Evolutionary conservation across 768 basidiomycete genomes (phyloP), one percentile per base, ranked within the genome.

Genomic region (Tephrocybe rancida): DNA sequence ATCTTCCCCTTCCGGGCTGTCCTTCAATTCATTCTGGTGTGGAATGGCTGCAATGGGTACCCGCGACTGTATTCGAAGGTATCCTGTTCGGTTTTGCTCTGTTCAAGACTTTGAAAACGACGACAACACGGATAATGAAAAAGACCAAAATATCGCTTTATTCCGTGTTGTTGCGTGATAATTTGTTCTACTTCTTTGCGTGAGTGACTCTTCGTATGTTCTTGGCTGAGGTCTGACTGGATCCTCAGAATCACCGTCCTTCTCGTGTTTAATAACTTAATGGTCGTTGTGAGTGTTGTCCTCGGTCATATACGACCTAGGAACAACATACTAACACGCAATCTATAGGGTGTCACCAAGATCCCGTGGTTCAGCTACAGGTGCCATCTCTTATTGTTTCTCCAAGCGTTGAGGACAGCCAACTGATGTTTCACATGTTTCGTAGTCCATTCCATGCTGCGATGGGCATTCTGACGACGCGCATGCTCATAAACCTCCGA

Each of bases 341-440:
- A 13, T 16, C 38, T 26, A 4, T 34, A 79, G 76, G 74, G 71
- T 14, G 58, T 72, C 3, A 78, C 76, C 0, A 66, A 67, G 34
- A 78, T 80, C 35, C 79, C 77, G 1, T 81, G 79, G 79, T 79
- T 81, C 52, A 75, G 79, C 51, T 78, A 76, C 27, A 59, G 57
- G 57, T 58, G 72, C 66, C 73, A 73, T 55, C 25, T 55, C 25
- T 68, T 59, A 3, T 19, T 24, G n/a, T 32, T 27, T 25, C n/a
- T n/a, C n/a, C n/a, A n/a, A n/a, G 11, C 22, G 11, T 10, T 8
- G 16, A 10, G 19, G 3, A 26, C 1, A 7, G 21, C 10, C 14
- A 13, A 34, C 41, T 53, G n/a, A 27, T n/a, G 10, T 13, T 50
- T 10, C 50, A 9, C 30, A 16, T 22, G 10, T 16, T 9, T 8